Base-by-base conservation (phyloP, 371 early-diverging fungal species). In the Dichotomocladium elegans region DNA sequence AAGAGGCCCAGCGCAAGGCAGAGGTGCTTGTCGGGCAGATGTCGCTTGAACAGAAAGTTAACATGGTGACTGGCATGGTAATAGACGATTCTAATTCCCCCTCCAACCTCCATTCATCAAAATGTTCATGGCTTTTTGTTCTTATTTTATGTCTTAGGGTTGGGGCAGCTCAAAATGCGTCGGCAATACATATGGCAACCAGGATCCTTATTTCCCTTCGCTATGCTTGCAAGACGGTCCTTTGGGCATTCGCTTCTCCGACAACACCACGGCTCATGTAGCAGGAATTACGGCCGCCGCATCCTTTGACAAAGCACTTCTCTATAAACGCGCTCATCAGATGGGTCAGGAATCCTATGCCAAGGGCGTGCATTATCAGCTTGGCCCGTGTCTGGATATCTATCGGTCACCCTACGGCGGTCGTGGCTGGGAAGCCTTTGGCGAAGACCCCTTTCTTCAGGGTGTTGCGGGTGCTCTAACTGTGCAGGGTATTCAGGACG, bases 381-480 rank as follows among this genome's bases (percentile, higher is more conserved):
- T 85, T 7, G 82, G 77, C 4, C 83, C 82, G 25, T 60, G 58
- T 30, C 63, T 79, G 63, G 78, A 82, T 56, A 63, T 78, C 49
- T 51, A 63, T 44, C 66, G 82, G 11, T 29, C 58, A 24, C 78
- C 79, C n/a, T 48, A 61, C 33, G 46, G 64, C 41, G 83, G 85
- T 19, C 64, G 86, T 55, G 76, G 67, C 35, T 85, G 81, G 79
- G 86, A 85, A 66, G 69, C 63, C 25, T 71, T 69, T 24, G 82
- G 83, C 42, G 86, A 75, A 57, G 85, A 85, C 47, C 84, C 85
- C 9, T 85, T 56, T 45, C 66, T 85, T n/a, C 43, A 66, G 9
- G 74, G 68, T 35, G 61, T 74, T 3, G 49, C 60, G 10, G 51
- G 60, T 45, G 51, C 53, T 0, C 53, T 65, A 41, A 70, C 66